Evolutionary conservation across 75 land plant species (phyloP), one percentile per base, ranked within the genome.

Genomic region (Picea glauca): DNA sequence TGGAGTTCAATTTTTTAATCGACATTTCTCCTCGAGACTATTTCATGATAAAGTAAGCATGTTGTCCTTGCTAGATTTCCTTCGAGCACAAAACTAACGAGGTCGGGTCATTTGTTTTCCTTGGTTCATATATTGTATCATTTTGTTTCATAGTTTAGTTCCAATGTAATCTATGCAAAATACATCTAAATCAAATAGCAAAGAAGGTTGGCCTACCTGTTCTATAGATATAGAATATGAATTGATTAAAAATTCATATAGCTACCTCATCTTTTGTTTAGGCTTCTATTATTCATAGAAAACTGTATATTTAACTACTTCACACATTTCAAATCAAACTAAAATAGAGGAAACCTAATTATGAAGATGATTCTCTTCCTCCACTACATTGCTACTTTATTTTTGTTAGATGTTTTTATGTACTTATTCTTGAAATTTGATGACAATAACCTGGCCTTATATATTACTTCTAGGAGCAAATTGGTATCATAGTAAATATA

Each of bases 1-100:
- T 82, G 93, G 93, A n/a, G 93, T 93, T 35, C 90, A 96, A 57
- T 96, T 94, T 75, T 90, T 96, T 50, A 96, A 96, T 66, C 85
- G 99, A 58, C 99, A 96, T 72, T 86, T 96, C 12, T 96, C 98
- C 33, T 96, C 99, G 3, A 80, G 81, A 38, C 84, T 91, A 56
- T 91, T 91, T 60, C 91, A 84, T 26, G 81, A 90, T 58, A 78
- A 74, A 60, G 93, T 85, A 43, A 87, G 88, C 72, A 82, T 91
- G 86, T 85, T 87, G 76, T 92, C 93, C 1, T 72, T 91, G 63
- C 83, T 91, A 58, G 78, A 94, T 76, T 96, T 96, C 80, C 91
- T 96, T 56, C 85, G 89, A 78, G 87, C 83, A n/a, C 99, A 94
- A 83, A 90, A 78, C 30, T 85, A 93, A 76, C 84, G 85, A 62